These are phyloP conservation scores for Clarireedia paspali DNA, from an alignment of 2,329 filamentous ascomycete genomes.

Conservation along the genomic window DNA sequence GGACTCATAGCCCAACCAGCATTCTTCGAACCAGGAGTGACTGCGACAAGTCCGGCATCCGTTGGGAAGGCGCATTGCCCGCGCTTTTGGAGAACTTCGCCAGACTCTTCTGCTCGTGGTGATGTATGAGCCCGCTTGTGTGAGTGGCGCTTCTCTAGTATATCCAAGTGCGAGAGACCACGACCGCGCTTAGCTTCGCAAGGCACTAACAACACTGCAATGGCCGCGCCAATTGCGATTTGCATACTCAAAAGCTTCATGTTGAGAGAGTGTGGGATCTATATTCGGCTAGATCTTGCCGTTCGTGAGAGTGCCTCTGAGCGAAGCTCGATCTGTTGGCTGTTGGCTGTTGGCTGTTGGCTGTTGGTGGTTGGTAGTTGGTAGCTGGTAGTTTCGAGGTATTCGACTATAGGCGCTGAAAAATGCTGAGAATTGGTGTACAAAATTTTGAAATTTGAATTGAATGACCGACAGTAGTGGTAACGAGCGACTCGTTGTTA, in stretches of 20 bases:
- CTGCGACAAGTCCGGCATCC: constrained; percentile 56
- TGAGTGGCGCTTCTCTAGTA: constrained; percentile 21
- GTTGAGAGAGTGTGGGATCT: constrained; percentile 19
- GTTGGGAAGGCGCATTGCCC: constrained; percentile 56
- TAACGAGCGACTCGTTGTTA: not conserved
- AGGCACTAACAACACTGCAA: constrained; percentile 36
- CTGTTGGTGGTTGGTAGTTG: too few relatives aligned
- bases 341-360: too few relatives aligned
- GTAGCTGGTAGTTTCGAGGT: too few relatives aligned
- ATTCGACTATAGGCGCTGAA: too few relatives aligned
- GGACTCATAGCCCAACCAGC: constrained; percentile 76
- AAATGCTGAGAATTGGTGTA: too few relatives aligned
- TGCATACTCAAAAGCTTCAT: constrained; percentile 49
- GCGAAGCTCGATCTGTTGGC: too few relatives aligned
- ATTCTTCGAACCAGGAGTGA: constrained; percentile 58
- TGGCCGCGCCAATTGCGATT: constrained; percentile 41
- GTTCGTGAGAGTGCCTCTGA: not conserved
- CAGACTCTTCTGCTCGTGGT: constrained; percentile 16
- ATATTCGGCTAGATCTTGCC: constrained; percentile 3
- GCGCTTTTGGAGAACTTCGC: constrained; percentile 22
- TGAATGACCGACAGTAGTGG: too few relatives aligned
- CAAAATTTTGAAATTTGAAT: too few relatives aligned
- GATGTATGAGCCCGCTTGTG: constrained; percentile 22
- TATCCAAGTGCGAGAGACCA: constrained; percentile 22
- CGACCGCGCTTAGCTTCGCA: constrained; percentile 24